Base-by-base conservation (phyloP, 352 stramenopile species). In the Peronospora tabacina region DNA sequence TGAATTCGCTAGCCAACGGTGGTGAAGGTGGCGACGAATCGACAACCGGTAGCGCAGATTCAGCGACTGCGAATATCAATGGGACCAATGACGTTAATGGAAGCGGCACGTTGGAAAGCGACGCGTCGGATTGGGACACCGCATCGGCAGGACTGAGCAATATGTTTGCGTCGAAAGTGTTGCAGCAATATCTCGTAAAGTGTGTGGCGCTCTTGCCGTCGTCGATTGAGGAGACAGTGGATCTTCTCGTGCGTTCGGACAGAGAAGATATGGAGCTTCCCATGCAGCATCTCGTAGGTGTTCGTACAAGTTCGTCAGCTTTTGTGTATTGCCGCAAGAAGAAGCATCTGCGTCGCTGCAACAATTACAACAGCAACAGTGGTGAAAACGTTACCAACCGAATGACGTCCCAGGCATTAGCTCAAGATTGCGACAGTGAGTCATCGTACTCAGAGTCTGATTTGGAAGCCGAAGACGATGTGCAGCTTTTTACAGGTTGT, bases 171-270 rank as follows among this genome's bases (percentile, higher is more conserved):
- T 83, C 70, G 7, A 80, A 82, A 54, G 61, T 81, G 34, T 50
- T 87, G 46, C 76, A 87, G 61, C 72, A 87, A 36, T 90, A 87
- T 47, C 62, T 87, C 19, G 75, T 87, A 22, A 87, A 87, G 44
- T 75, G 70, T 57, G 63, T 80, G 11, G 70, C 68, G 29, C 40
- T 82, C n/a, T 37, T 90, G 30, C 68, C 79, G 0, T 75, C 76
- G 22, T 79, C 76, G n/a, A 66, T 73, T 1, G 52, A 85, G 15
- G 79, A 90, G 48, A 69, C 87, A 13, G 61, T 87, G 15, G 72
- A 87, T 38, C 44, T 87, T 22, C 59, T 90, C 35, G 68, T 87
- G 33, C 61, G 72, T 20, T 83, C 72, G 9, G 72, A 85, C 34
- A 52, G 47, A 35, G 67, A 86, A 43, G 70, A 82, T 51, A 86